phyloP scores from a whole-genome alignment of 2,329 filamentous ascomycete genomes.

The Ophiostoma perfectum region DNA sequence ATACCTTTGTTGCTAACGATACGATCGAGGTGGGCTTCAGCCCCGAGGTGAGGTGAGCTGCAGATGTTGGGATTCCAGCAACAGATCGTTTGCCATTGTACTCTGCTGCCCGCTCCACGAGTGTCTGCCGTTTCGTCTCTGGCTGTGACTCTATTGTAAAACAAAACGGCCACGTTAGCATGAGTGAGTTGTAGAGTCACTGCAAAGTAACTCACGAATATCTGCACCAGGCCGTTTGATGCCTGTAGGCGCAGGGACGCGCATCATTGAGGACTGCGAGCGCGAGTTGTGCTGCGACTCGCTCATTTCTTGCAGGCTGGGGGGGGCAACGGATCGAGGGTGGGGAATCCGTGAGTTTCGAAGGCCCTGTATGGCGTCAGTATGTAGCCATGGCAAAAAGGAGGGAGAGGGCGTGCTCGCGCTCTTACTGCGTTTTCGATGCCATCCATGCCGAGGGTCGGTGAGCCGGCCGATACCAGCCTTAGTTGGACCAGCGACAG shows the following conservation, averaged over 20 bases:
- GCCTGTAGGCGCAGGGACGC: conserved; percentile 38
- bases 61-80: conserved; percentile 32
- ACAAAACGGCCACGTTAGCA: not conserved
- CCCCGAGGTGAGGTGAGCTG: conserved; percentile 35
- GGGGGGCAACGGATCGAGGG: conserved; percentile 26
- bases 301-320: conserved; percentile 48
- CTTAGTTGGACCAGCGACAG: not conserved
- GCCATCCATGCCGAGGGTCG: conserved; percentile 22
- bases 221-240: conserved; percentile 44
- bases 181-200: not conserved
- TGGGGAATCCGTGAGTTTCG: conserved; percentile 28
- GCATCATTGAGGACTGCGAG: conserved; percentile 26
- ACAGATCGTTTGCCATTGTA: conserved; percentile 39
- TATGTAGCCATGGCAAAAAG: not conserved
- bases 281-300: conserved; percentile 58
- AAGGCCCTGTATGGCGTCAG: conserved; percentile 17
- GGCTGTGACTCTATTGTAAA: conserved; percentile 42
- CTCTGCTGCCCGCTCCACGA: conserved; percentile 52
- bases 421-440: conserved; percentile 30
- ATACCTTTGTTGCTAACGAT: conserved; percentile 21
- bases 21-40: conserved; percentile 40
- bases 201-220: conserved; percentile 27
- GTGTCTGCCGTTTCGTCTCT: conserved; percentile 56
- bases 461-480: not conserved
- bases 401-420: not conserved